Evolutionary conservation across 2,329 filamentous ascomycete genomes (phyloP).

Genomic region (Colletotrichum sublineola): DNA sequence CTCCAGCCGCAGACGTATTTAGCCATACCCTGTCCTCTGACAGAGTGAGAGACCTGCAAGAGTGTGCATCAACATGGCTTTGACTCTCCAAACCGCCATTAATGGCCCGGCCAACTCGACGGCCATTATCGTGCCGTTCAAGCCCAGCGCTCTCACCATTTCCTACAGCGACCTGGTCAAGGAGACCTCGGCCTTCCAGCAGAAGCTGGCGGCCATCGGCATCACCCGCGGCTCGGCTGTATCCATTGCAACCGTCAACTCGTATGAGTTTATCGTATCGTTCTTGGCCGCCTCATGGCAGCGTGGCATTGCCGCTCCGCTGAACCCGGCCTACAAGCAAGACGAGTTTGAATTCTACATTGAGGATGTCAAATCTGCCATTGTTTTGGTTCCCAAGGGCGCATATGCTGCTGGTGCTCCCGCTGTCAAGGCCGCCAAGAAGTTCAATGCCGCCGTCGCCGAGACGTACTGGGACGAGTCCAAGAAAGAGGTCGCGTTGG

Average conservation of each 20-base stretch:
- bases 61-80: conserved; percentile 49
- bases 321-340: conserved; percentile 91
- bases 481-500: conserved; percentile 76
- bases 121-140: conserved; percentile 81
- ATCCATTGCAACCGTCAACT: conserved; percentile 86
- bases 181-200: conserved; percentile 79
- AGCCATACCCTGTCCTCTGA: conserved; percentile 22
- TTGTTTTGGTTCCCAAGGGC: conserved; percentile 82
- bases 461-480: conserved; percentile 84
- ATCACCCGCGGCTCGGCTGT: conserved; percentile 78
- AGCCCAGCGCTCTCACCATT: conserved; percentile 71
- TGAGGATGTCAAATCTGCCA: conserved; percentile 83
- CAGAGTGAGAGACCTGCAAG: neutral
- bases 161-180: conserved; percentile 76
- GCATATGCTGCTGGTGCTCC: conserved; percentile 75
- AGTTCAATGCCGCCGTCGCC: conserved; percentile 86
- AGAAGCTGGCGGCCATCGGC: conserved; percentile 81
- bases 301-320: conserved; percentile 84
- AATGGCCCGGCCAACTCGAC: conserved; percentile 59
- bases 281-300: conserved; percentile 91
- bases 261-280: conserved; percentile 88
- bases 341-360: conserved; percentile 94
- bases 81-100: conserved; percentile 66
- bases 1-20: conserved; percentile 6
- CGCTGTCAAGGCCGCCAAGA: conserved; percentile 81